Evolutionary conservation across 305 asterid species (phyloP), one percentile per base, ranked within the genome.

Genomic region (Solanum hybrid): DNA sequence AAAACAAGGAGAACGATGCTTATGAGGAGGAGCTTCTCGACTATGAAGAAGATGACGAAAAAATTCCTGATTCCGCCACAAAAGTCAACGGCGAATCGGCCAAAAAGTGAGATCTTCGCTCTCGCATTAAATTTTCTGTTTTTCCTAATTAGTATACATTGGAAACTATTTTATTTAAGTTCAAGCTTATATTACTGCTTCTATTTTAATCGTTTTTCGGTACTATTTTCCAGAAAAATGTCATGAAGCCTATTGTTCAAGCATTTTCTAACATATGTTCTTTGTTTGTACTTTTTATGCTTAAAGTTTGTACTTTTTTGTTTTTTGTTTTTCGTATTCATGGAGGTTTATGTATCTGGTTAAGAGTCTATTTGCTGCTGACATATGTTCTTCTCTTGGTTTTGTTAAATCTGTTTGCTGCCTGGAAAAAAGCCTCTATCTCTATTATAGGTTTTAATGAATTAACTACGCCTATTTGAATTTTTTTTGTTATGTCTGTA

Each of bases 11-110:
- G 46, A 93, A 87, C 93, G 99, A 96, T 61, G 97, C 95, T 6
- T 97, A 96, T 92, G 99, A 97, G 90, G 98, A 97, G 92, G 99
- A 97, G 94, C 98, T 97, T 89, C 95, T 97, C 91, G 99, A 97
- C 94, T 97, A 97, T 91, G 99, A 97, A 91, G 99, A 97, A 74
- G 99, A 97, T 74, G 98, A 97, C 4, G 98, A 97, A 79, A 97
- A 96, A 89, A 96, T 96, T 90, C 94, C 94, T 3, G 99, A 95
- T 75, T 93, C 98, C 11, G 94, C 92, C 86, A 77, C 89, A 67
- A 95, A 94, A 94, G 95, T 93, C 95, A 97, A 96, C 94, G 99
- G 98, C 91, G 98, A 97, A 93, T 93, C 99, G 69, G 96, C 87
- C 86, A 95, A 97, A 88, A 97, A 96, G 99, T 97, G 89, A 91